These are phyloP conservation scores for Sclerotinia glacialis DNA, from an alignment of 2,329 filamentous ascomycete species.

Conservation along the genomic window DNA sequence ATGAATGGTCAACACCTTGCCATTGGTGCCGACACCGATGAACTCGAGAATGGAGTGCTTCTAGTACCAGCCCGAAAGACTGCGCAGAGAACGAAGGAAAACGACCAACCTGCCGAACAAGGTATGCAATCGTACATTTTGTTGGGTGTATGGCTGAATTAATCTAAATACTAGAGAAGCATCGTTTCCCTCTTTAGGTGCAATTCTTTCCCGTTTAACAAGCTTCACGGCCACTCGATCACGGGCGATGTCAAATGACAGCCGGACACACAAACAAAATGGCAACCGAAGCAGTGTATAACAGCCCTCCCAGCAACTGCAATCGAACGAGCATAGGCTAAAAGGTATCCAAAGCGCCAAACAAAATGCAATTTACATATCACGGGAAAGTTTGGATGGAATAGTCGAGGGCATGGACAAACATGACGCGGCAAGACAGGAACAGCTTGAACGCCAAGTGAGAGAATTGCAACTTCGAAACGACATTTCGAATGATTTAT, in stretches of 20 bases:
- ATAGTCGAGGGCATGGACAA: not conserved
- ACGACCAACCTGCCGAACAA: not conserved
- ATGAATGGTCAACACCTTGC: not conserved
- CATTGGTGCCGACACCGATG: not conserved
- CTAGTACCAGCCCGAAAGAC: not conserved
- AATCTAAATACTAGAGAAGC: not conserved
- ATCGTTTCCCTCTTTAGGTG: too few species aligned
- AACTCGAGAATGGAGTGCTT: not conserved
- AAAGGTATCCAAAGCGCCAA: too few species aligned
- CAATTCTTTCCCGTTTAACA: not conserved
- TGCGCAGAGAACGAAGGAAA: not conserved
- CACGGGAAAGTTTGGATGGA: not conserved
- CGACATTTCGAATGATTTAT: not conserved
- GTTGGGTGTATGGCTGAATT: not conserved
- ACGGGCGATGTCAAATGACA: too few species aligned
- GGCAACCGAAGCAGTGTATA: not conserved
- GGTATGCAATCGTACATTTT: not conserved
- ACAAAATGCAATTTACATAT: not conserved
- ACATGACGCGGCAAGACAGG: not conserved
- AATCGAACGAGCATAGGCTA: too few species aligned
- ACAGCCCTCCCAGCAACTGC: not conserved
- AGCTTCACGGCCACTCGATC: not conserved
- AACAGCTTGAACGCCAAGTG: not conserved
- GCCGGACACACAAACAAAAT: not conserved
- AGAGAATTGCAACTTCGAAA: not conserved